Evolutionary conservation across 805 yeast genomes (phyloP).

Genomic region (Lachancea sp.): DNA sequence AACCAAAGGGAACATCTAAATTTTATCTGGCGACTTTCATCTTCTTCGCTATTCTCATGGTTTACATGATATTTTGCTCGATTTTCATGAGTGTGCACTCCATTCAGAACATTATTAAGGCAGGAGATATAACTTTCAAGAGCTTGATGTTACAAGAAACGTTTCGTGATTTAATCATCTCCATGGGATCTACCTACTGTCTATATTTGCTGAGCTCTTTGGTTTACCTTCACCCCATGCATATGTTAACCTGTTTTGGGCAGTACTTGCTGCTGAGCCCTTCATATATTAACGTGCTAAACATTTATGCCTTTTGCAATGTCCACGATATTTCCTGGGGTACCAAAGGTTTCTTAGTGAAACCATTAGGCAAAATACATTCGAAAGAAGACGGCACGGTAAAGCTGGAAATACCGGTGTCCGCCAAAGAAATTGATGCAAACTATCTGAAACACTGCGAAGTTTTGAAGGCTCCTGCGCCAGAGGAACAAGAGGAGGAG

Average conservation of each 20-base stretch:
- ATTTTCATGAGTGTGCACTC: conserved; percentile 72
- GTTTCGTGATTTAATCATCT: conserved; percentile 82
- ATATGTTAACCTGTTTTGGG: conserved; percentile 78
- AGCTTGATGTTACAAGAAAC: conserved; percentile 56
- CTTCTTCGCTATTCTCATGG: conserved; percentile 84
- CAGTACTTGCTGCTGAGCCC: conserved; percentile 86
- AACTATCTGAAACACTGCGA: conserved; percentile 61
- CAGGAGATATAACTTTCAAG: conserved; percentile 34
- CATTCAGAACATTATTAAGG: conserved; percentile 42
- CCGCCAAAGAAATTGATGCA: conserved; percentile 67
- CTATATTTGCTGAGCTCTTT: conserved; percentile 59
- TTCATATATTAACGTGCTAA: conserved; percentile 81
- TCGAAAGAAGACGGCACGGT: conserved; percentile 58
- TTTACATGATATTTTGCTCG: conserved; percentile 83
- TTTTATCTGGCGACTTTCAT: conserved; percentile 70
- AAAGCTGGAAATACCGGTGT: conserved; percentile 69
- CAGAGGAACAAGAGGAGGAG: conserved; percentile 34
- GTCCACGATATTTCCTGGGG: conserved; percentile 98
- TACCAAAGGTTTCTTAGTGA: conserved; percentile 74
- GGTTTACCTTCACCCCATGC: conserved; percentile 84
- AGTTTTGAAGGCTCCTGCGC: conserved; percentile 41
- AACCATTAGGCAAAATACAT: conserved; percentile 82
- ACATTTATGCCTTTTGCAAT: conserved; percentile 93
- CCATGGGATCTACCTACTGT: conserved; percentile 76
- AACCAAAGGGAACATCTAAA: conserved; percentile 82